Evolutionary conservation across 148 eudicot genomes (phyloP).

Genomic region (Camellia sinensis): DNA sequence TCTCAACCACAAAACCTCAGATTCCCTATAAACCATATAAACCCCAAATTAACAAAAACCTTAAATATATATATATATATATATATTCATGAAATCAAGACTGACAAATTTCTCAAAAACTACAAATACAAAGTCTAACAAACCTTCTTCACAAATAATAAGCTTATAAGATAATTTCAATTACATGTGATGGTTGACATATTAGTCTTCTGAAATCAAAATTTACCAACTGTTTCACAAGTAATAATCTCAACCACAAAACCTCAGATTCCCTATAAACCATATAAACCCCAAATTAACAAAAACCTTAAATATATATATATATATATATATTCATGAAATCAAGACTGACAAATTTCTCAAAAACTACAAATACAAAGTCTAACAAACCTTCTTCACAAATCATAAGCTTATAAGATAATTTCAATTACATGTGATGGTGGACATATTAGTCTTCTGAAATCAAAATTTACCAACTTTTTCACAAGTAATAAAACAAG

Average conservation of each 20-base stretch:
- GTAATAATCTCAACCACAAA: background rate
- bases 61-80: background rate
- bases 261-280: background rate
- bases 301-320: background rate
- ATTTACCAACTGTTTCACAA: background rate
- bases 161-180: background rate
- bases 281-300: background rate
- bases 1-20: slow-evolving; percentile 3
- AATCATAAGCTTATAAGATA: background rate
- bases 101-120: background rate
- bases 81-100: background rate
- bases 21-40: slow-evolving; percentile 1
- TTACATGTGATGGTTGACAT: background rate
- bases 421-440: background rate
- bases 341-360: background rate
- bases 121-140: background rate
- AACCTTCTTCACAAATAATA: background rate
- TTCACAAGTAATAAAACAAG: background rate
- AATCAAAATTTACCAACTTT: background rate
- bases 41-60: background rate
- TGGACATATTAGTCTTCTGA: background rate
- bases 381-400: background rate
- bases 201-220: background rate
- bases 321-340: background rate
- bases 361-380: background rate